These are phyloP conservation scores for Eucalyptus sp. DNA, from an alignment of 345 rosid species.

Conservation along the genomic window DNA sequence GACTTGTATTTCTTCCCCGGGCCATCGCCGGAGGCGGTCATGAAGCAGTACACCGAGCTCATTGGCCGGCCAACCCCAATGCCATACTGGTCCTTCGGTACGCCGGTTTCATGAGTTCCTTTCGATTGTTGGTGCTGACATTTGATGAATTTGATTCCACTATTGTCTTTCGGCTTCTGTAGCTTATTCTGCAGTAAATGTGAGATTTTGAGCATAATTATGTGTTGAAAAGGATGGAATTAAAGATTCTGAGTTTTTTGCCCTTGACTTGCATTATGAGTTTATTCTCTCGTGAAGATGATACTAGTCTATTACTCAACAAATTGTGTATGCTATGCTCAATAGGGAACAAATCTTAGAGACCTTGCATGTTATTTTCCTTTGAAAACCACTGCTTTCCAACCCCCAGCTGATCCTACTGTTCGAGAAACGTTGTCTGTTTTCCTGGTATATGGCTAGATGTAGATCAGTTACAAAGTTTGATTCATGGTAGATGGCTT, in stretches of 20 bases:
- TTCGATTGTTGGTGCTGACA: neutral
- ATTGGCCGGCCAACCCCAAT: slow-evolving; percentile 68
- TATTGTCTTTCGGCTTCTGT: neutral
- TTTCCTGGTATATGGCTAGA: neutral
- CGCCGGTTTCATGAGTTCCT: neutral
- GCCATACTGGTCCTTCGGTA: slow-evolving; percentile 87
- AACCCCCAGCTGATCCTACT: neutral
- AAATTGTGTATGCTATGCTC: neutral
- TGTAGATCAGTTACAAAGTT: neutral
- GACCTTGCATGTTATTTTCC: neutral
- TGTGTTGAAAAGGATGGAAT: neutral
- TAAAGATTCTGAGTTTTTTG: neutral
- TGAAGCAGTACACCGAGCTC: slow-evolving; percentile 57
- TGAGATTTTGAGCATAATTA: neutral
- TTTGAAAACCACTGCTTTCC: neutral
- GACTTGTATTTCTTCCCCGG: slow-evolving; percentile 55
- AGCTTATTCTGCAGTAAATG: neutral
- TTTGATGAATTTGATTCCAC: neutral
- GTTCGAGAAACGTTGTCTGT: neutral
- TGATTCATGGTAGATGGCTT: neutral
- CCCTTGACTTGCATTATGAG: neutral
- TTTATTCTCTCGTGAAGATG: neutral
- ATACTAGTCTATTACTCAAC: neutral
- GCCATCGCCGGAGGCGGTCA: slow-evolving; percentile 34
- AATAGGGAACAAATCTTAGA: neutral